Evolutionary conservation across 805 yeast genomes (phyloP), one percentile per base, ranked within the genome.

Genomic region (Spathaspora girioi): DNA sequence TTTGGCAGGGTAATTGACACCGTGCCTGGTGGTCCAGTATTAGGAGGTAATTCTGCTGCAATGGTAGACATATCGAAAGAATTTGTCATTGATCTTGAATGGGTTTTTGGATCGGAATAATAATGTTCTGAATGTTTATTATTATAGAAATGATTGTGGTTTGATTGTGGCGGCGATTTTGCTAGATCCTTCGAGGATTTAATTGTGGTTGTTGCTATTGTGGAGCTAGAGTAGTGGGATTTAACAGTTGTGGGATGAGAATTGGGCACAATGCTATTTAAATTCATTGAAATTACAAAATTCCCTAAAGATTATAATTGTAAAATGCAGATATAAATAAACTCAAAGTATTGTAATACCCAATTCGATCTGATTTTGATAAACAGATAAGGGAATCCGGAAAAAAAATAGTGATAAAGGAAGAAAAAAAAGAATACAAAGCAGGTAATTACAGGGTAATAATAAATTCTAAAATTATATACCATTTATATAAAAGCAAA

Each of bases 11-110:
- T 49, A 43, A 52, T 51, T 7, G 61, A 23, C 15, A 62, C 61
- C 1, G 70, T 57, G 1, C 70, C 71, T 4, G 73, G 66, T 6
- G 71, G 71, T 2, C 73, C 73, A 1, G 72, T 67, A 54, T 68
- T 66, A 12, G 73, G 71, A n/a, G 73, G 73, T 31, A 68, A 61
- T 29, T 60, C 63, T 9, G 56, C 55, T 43, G 45, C 56, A 17
- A 56, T 51, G 7, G 50, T 46, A 12, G 59, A 54, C 12, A 57
- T 50, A 50, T 57, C 57, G 40, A 60, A 56, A 27, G 54, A 41
- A 45, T 52, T 56, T 47, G 50, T 49, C 45, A 42, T 42, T 20
- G n/a, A 8, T 42, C 27, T 45, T 17, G 26, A 12, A 17, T 10
- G 47, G 11, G 9, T 29, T 23, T 23, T 23, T n/a, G 17, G 9